Evolutionary conservation across 192 early-diverging fungal genomes (phyloP).

Genomic region (Coemansia umbellata): DNA sequence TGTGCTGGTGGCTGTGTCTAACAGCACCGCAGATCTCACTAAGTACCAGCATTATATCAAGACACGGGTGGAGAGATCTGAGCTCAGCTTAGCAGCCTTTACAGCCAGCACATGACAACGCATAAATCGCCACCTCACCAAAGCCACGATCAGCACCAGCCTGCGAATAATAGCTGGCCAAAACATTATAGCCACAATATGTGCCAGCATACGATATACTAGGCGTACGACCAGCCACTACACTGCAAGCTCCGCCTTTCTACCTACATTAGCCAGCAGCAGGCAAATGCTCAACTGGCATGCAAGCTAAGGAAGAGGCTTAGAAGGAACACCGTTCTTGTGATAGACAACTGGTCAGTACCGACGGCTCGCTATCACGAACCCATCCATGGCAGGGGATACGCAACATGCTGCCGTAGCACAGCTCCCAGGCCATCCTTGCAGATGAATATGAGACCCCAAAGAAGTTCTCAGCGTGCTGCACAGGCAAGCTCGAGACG

Average conservation of each 20-base stretch:
- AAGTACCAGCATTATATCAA: not conserved
- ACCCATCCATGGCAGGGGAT: slow-evolving; percentile 6
- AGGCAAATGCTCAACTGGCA: not conserved
- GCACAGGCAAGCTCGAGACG: not conserved
- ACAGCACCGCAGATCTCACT: not conserved
- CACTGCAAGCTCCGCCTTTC: not conserved
- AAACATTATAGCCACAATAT: not conserved
- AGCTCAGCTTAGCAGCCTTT: not conserved
- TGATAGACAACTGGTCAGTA: slow-evolving; percentile 12
- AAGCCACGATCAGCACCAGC: too few relatives aligned
- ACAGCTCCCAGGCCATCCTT: not conserved
- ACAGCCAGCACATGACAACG: not conserved
- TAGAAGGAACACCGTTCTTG: not conserved
- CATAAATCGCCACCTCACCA: not conserved
- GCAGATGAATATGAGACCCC: not conserved
- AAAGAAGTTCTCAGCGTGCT: not conserved
- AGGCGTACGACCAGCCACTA: not conserved
- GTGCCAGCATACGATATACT: not conserved
- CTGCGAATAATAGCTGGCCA: too few relatives aligned
- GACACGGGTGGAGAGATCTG: not conserved
- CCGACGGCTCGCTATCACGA: not conserved
- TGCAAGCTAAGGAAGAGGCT: not conserved
- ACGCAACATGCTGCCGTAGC: not conserved
- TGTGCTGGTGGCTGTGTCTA: not conserved
- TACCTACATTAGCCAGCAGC: not conserved